Conservation (phyloP, 169 alveolate genomes). For the Eimeria necatrix region DNA sequence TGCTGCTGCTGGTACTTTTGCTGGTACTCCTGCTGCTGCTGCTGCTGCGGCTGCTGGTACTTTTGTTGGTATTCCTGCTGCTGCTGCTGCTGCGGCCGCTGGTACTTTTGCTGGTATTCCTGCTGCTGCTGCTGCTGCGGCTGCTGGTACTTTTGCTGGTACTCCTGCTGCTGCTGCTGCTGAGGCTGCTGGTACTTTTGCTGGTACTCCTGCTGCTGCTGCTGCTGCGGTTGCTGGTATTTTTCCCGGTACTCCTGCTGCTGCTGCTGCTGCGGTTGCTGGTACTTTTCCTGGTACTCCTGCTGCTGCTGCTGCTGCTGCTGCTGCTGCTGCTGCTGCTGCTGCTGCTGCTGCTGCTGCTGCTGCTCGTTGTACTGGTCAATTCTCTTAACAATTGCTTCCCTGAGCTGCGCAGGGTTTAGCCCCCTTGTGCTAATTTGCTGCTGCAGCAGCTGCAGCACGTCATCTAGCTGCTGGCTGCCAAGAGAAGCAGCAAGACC, state of each 20-base stretch:
- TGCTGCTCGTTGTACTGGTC: background rate
- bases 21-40: no score
- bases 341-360: constrained; percentile 53
- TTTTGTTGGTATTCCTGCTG: no score
- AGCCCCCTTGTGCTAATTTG: background rate
- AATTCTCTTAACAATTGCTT: background rate
- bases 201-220: constrained; percentile 16
- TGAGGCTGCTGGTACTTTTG: no score
- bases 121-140: no score
- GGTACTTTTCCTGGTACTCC: background rate
- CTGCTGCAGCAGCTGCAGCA: constrained; percentile 19
- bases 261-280: background rate
- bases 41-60: no score
- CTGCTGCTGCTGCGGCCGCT: no score
- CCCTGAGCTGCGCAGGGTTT: background rate
- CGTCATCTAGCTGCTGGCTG: background rate
- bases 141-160: no score
- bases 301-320: constrained; percentile 49
- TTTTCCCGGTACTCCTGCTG: background rate
- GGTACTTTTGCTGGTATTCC: no score
- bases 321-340: constrained; percentile 49
- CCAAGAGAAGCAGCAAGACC: background rate
- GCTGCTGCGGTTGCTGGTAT: background rate
- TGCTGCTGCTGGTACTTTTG: no score
- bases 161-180: constrained; percentile 6